Percentiles rank a stretch among this genome's conserved stretches.
Evolutionary conservation across 1,139 yeast genomes (phyloP).

Genomic region (Pichiaceae sp.): DNA sequence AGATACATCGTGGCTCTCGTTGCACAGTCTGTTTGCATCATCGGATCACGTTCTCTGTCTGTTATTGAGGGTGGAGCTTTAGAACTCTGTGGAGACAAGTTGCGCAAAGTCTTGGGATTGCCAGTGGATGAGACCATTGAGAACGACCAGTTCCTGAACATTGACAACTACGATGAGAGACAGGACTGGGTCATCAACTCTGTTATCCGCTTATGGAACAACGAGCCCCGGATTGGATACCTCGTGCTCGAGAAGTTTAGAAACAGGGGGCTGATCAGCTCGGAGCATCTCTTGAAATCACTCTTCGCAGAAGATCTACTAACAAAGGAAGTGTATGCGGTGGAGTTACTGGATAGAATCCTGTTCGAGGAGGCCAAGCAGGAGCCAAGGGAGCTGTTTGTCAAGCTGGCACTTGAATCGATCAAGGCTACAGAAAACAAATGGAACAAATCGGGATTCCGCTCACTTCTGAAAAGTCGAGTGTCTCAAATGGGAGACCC

Average conservation of each 20-base stretch:
- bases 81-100: conserved; percentile 22
- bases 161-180: conserved; percentile 20
- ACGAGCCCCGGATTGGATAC: conserved; percentile 75
- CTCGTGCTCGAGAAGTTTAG: conserved; percentile 60
- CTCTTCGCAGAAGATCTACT: conserved; percentile 25
- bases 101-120: conserved; percentile 36
- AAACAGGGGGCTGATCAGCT: conserved; percentile 39
- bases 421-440: conserved; percentile 3
- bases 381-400: too few relatives aligned
- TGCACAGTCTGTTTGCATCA: conserved; percentile 66
- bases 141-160: conserved; percentile 11
- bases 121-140: conserved; percentile 28
- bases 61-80: conserved; percentile 47
- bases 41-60: conserved; percentile 85
- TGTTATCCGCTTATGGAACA: conserved; percentile 68
- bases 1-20: conserved; percentile 50
- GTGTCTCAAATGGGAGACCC: too few relatives aligned
- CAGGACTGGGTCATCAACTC: conserved; percentile 50
- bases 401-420: too few relatives aligned
- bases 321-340: conserved; percentile 19
- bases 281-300: conserved; percentile 34
- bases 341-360: conserved; percentile 20
- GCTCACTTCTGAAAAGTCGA: too few relatives aligned
- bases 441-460: conserved; percentile 2
- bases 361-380: conserved; percentile 15